Percentiles rank a stretch among this genome's conserved stretches.
Evolutionary conservation across 352 stramenopile species (phyloP).

Genomic region (Globisporangium cylindrosporum): DNA sequence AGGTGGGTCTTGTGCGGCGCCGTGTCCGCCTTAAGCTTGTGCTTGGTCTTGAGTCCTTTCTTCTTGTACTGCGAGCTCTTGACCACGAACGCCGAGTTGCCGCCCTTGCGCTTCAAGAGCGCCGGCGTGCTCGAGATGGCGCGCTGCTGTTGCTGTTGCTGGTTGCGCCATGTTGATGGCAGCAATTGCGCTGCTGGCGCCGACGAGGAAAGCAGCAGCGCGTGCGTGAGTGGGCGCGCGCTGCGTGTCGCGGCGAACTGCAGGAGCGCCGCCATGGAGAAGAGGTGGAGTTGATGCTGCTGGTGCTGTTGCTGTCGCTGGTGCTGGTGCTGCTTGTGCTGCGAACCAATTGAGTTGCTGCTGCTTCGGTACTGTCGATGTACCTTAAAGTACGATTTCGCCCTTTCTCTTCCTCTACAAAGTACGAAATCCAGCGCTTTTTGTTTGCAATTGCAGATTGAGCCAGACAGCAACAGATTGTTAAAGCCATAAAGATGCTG

Average conservation of each 20-base stretch:
- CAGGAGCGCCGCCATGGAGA: conserved; percentile 29
- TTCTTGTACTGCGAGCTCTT: conserved; percentile 57
- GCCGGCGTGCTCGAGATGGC: conserved; percentile 38
- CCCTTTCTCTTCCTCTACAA: not conserved
- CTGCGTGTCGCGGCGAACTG: conserved; percentile 26
- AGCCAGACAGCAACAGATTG: no score
- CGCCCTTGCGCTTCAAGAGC: conserved; percentile 64
- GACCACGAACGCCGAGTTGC: conserved; percentile 58
- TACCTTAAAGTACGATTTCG: not conserved
- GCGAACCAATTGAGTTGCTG: conserved; percentile 6
- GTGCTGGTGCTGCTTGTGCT: conserved; percentile 6
- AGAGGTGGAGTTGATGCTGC: no score
- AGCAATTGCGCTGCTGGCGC: conserved; percentile 1
- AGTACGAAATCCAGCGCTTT: not conserved
- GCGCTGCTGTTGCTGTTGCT: conserved; percentile 7
- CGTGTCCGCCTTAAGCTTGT: conserved; percentile 67
- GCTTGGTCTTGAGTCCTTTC: conserved; percentile 52
- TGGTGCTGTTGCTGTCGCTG: no score
- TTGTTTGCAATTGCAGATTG: no score
- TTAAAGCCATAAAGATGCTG: conserved; percentile 5
- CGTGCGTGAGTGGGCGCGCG: conserved; percentile 5
- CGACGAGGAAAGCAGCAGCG: conserved; percentile 3
- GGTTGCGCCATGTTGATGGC: not conserved
- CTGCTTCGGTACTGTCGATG: not conserved
- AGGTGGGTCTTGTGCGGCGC: conserved; percentile 55